Evolutionary conservation across 257 asterid genomes (phyloP).

Genomic region (Avicennia marina): DNA sequence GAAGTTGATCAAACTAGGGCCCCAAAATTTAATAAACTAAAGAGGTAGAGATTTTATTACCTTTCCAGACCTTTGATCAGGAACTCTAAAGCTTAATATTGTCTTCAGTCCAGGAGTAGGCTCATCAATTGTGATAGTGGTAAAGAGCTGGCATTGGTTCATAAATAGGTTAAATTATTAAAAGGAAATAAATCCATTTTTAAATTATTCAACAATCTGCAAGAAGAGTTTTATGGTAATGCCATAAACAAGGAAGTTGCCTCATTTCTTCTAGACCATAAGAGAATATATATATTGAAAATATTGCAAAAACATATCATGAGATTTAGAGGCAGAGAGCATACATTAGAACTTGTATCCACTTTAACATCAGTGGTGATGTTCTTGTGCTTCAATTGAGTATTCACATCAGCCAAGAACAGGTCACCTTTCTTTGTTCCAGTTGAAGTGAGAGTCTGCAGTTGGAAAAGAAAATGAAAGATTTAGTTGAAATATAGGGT

Average conservation of each 20-base stretch:
- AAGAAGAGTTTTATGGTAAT: background rate
- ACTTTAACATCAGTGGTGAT: conserved; percentile 59
- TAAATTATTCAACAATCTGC: background rate
- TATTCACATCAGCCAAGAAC: conserved; percentile 60
- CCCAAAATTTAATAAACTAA: background rate
- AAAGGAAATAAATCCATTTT: background rate
- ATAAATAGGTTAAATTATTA: conserved; percentile 9
- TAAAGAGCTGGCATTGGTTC: conserved; percentile 33
- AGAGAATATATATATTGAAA: background rate
- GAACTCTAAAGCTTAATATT: conserved; percentile 45
- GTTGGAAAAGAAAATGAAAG: background rate
- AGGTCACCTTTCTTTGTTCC: conserved; percentile 64
- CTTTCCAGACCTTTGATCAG: conserved; percentile 71
- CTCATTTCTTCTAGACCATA: too few species aligned
- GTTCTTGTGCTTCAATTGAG: conserved; percentile 60
- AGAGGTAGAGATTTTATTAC: conserved; percentile 20
- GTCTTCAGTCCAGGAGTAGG: conserved; percentile 58
- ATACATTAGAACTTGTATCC: conserved; percentile 55
- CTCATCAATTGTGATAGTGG: conserved; percentile 49
- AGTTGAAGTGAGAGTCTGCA: conserved; percentile 46
- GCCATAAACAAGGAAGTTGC: background rate
- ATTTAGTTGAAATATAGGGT: background rate
- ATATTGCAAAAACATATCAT: background rate
- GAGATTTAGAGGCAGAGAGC: background rate
- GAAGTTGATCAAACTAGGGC: background rate